These are phyloP conservation scores for Usnea hakonensis DNA, from an alignment of 495 filamentous ascomycete genomes.

Conservation along the genomic window DNA sequence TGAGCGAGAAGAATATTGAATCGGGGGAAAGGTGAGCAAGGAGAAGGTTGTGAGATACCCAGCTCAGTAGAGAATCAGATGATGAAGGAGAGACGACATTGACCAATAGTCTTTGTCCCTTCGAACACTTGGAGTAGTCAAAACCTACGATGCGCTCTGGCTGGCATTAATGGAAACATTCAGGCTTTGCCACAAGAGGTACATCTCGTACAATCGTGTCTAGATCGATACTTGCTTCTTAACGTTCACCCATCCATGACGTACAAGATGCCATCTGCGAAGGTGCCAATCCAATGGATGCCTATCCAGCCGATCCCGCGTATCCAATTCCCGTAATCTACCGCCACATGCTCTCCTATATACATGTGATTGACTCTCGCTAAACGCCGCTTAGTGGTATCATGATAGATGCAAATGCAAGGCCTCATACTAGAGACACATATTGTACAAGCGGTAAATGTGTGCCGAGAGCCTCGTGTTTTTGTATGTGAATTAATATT, in stretches of 20 bases:
- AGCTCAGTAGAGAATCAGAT: not conserved
- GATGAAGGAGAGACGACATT: not conserved
- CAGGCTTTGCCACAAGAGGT: not conserved
- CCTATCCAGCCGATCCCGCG: not conserved
- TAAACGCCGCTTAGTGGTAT: constrained; percentile 10
- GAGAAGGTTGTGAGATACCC: constrained; percentile 10
- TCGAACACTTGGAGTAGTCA: not conserved
- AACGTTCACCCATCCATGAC: not conserved
- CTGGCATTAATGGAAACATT: not conserved
- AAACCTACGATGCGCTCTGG: not conserved
- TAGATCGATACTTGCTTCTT: not conserved
- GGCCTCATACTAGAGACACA: not conserved
- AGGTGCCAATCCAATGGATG: not conserved
- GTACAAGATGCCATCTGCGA: not conserved
- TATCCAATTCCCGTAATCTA: constrained; percentile 3
- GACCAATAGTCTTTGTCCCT: not conserved
- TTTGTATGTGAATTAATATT: not conserved
- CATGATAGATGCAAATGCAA: constrained; percentile 5
- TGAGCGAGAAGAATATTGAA: not conserved
- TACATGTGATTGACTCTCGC: not conserved
- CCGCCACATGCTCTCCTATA: not conserved
- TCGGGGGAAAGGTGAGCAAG: not conserved
- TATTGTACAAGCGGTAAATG: not conserved
- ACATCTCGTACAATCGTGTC: constrained; percentile 5
- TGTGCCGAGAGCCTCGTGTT: not conserved